Evolutionary conservation across 2,329 filamentous ascomycete species (phyloP).

Genomic region (Colletotrichum liriopes): DNA sequence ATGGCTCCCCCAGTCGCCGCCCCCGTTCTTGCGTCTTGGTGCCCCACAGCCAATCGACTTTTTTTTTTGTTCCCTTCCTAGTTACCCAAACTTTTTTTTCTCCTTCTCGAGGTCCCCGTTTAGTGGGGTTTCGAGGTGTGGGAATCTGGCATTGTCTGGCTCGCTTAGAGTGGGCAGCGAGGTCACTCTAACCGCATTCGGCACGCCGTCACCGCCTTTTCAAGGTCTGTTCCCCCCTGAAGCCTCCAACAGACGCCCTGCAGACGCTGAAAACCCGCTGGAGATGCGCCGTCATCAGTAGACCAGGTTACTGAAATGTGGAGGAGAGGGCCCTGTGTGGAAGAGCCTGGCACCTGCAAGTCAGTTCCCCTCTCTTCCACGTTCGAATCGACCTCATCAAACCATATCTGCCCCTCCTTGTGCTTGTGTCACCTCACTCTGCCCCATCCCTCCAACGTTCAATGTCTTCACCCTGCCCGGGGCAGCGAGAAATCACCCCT

Average conservation of each 20-base stretch:
- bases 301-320: conserved; percentile 14
- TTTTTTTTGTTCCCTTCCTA: conserved; percentile 34
- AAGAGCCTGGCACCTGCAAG: conserved; percentile 28
- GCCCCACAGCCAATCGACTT: conserved; percentile 37
- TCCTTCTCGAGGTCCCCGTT: conserved; percentile 15
- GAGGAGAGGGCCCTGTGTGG: conserved; percentile 31
- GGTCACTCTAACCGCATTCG: conserved; percentile 19
- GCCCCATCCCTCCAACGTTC: not conserved
- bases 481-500: conserved; percentile 4
- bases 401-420: conserved; percentile 31
- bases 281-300: conserved; percentile 35
- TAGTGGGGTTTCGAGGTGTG: conserved; percentile 19
- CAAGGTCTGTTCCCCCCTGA: conserved; percentile 18
- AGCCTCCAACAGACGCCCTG: conserved; percentile 27
- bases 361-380: conserved; percentile 13
- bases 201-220: conserved; percentile 43
- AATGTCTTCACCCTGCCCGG: conserved; percentile 3
- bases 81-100: conserved; percentile 52
- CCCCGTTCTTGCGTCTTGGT: conserved; percentile 17
- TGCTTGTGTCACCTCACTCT: conserved; percentile 20
- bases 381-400: conserved; percentile 28
- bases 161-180: conserved; percentile 35
- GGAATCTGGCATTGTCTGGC: conserved; percentile 34
- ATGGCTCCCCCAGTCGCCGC: conserved; percentile 29
- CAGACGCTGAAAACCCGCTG: conserved; percentile 33